These are phyloP conservation scores for Ceratocystis lukuohia DNA, from an alignment of 2,329 filamentous ascomycete species.

Conservation along the genomic window DNA sequence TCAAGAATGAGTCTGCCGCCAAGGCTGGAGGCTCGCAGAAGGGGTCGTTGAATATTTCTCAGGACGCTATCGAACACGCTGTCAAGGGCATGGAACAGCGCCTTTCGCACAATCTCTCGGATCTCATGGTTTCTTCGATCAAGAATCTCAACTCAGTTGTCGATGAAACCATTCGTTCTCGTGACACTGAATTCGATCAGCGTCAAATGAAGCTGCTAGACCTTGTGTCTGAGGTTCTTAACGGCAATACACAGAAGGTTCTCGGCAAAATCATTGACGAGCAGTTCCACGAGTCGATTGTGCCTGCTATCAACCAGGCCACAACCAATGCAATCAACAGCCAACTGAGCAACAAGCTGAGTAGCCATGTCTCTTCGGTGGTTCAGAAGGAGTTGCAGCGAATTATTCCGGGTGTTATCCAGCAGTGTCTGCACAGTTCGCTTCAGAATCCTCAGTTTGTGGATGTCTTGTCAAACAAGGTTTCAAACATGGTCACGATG, in stretches of 20 bases:
- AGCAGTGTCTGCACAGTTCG: slow-evolving; percentile 51
- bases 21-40: slow-evolving; percentile 18
- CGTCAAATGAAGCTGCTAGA: slow-evolving; percentile 43
- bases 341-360: slow-evolving; percentile 55
- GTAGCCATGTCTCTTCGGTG: slow-evolving; percentile 48
- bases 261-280: slow-evolving; percentile 62
- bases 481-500: slow-evolving; percentile 36
- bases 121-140: slow-evolving; percentile 42
- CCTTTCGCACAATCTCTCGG: slow-evolving; percentile 36
- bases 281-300: slow-evolving; percentile 60
- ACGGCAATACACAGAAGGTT: slow-evolving; percentile 54
- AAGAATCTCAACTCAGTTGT: slow-evolving; percentile 49
- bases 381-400: slow-evolving; percentile 62
- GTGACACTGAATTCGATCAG: slow-evolving; percentile 39
- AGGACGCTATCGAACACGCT: slow-evolving; percentile 41
- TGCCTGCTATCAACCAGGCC: slow-evolving; percentile 59
- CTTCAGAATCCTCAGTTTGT: slow-evolving; percentile 58
- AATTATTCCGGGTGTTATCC: slow-evolving; percentile 52
- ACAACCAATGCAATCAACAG: slow-evolving; percentile 56
- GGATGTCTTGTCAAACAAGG: slow-evolving; percentile 40
- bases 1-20: slow-evolving; percentile 4
- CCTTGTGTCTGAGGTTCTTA: slow-evolving; percentile 46
- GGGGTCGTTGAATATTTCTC: slow-evolving; percentile 25
- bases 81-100: slow-evolving; percentile 40
- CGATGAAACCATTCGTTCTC: slow-evolving; percentile 47